Base-by-base conservation (phyloP, 306 rosid genomes). In the Vachellia collinsii region DNA sequence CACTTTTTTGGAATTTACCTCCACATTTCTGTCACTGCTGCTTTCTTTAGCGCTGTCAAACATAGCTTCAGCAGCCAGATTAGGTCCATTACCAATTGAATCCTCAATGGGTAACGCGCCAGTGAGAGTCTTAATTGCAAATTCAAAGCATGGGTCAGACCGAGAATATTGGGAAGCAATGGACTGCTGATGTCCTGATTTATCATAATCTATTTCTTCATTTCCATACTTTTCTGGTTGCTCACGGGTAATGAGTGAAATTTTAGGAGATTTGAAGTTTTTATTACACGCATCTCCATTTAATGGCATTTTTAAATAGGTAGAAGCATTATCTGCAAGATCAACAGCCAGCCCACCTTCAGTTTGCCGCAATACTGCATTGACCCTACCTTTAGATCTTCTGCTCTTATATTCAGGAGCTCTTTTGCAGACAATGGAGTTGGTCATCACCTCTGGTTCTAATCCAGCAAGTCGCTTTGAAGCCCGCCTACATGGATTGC, bases 81-180 rank as follows among this genome's bases (percentile, higher is more conserved):
- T 58, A 72, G 85, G 54, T 46, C 65, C 72, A 19, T 76, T 58
- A 6, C 54, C 80, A 70, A 81, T 61, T 43, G 88, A 73, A 74
- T 86, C 82, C 74, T 81, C 85, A 73, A 86, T 69, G 23, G 96
- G 90, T 70, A 91, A 87, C 69, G 84, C 81, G 16, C 92, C 90
- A 2, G 91, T 89, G 70, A 92, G 70, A 76, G 91, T 91, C 82
- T 91, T 89, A 65, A 87, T 88, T 11, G 95, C 92, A 78, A 89
- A 92, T 75, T 91, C 97, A 74, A 91, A 87, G 86, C 92, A 88
- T 16, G 94, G 95, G 66, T 92, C 97, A 38, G 90, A 90, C 89
- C 90, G 89, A 74, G 89, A 84, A 88, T 91, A 88, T 56, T 69
- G 86, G 51, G 81, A 85, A 36, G 89, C 85, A 53, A 87, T 85